Evolutionary conservation across 2,329 filamentous ascomycete genomes (phyloP).

Genomic region (Xylaria polymorpha): DNA sequence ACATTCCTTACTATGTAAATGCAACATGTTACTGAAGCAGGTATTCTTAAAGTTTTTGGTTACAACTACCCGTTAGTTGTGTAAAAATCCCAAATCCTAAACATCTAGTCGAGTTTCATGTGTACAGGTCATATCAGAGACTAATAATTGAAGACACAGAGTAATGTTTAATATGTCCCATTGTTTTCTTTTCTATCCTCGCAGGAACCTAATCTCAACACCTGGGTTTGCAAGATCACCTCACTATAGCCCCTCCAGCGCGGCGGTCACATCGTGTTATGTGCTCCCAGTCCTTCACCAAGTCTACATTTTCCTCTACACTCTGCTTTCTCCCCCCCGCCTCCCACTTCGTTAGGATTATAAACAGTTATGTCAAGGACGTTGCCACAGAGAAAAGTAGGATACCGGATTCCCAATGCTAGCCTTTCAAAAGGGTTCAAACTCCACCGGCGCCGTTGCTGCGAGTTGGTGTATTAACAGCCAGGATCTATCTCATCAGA

Average conservation of each 20-base stretch:
- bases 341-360: conserved; percentile 42
- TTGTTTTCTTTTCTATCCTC: conserved; percentile 42
- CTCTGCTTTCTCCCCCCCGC: conserved; percentile 9
- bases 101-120: background rate
- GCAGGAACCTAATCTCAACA: conserved; percentile 38
- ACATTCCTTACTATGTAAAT: background rate
- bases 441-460: conserved; percentile 51
- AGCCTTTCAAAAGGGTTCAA: conserved; percentile 45
- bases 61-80: background rate
- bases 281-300: conserved; percentile 39
- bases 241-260: conserved; percentile 40
- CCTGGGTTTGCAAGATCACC: conserved; percentile 41
- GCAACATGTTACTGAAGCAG: background rate
- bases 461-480: conserved; percentile 52
- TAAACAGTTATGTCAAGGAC: conserved; percentile 46
- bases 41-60: background rate
- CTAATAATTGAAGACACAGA: conserved; percentile 7
- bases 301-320: conserved; percentile 36
- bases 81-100: background rate
- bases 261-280: conserved; percentile 34
- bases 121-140: background rate
- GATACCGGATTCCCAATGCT: conserved; percentile 49
- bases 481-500: conserved; percentile 51
- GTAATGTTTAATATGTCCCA: conserved; percentile 42
- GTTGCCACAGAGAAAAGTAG: conserved; percentile 45